Conservation (phyloP, 192 early-diverging fungal genomes). For the Coemansia erecta region DNA sequence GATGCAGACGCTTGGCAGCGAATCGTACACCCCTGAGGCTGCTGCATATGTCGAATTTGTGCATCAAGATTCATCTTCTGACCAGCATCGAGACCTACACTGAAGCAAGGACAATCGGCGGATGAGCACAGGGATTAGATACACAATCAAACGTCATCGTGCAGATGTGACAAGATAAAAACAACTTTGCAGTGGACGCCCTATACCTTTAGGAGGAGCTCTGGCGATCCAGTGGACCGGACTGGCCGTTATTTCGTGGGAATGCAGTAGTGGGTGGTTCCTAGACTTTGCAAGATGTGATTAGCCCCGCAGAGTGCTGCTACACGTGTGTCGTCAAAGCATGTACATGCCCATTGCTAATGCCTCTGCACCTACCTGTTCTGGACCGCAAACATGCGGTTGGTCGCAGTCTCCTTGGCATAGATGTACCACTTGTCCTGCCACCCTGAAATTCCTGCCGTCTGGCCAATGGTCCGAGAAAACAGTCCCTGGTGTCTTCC, state of each 20-base stretch:
- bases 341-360: slow-evolving; percentile 6
- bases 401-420: slow-evolving; percentile 60
- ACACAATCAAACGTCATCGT: not conserved
- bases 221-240: slow-evolving; percentile 55
- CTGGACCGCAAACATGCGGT: slow-evolving; percentile 69
- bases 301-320: slow-evolving; percentile 13
- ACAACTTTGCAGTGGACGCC: not conserved
- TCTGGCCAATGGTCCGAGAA: slow-evolving; percentile 81
- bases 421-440: slow-evolving; percentile 73
- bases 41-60: slow-evolving; percentile 63
- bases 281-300: slow-evolving; percentile 9
- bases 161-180: not conserved
- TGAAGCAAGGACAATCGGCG: not conserved
- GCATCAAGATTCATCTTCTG: slow-evolving; percentile 34
- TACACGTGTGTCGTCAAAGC: slow-evolving; percentile 7
- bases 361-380: slow-evolving; percentile 63
- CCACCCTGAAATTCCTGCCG: slow-evolving; percentile 62
- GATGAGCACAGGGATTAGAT: not conserved
- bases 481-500: slow-evolving; percentile 63
- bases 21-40: slow-evolving; percentile 47
- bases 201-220: slow-evolving; percentile 11
- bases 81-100: slow-evolving; percentile 7
- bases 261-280: slow-evolving; percentile 33
- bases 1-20: too few species aligned
- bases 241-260: slow-evolving; percentile 16